Percentiles rank a stretch among this genome's conserved stretches.
These are phyloP conservation scores for Oryza officinalis DNA, from an alignment of 176 grass and related monocot genomes.

Conservation along the genomic window DNA sequence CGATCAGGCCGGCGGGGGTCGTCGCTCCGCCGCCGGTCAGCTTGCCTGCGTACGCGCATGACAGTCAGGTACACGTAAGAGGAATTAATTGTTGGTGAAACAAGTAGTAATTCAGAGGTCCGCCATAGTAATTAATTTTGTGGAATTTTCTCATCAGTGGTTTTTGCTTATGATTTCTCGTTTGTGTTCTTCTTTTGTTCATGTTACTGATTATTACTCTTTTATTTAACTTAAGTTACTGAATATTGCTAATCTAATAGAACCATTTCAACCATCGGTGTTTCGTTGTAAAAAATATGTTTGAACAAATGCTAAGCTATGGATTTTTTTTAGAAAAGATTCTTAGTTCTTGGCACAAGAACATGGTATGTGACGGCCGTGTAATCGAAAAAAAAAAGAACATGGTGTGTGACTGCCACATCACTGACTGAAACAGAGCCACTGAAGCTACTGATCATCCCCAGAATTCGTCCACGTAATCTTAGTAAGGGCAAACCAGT, in stretches of 20 bases:
- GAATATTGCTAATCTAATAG: background rate
- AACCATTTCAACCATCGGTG: background rate
- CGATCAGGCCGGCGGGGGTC: slow-evolving; percentile 58
- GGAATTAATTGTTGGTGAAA: background rate
- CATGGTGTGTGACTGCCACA: background rate
- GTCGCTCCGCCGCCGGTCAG: slow-evolving; percentile 36
- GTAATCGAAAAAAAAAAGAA: too few relatives aligned
- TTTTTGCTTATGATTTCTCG: background rate
- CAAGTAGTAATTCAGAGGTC: background rate
- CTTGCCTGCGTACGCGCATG: slow-evolving; percentile 55
- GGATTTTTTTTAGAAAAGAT: too few relatives aligned
- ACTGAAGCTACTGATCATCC: slow-evolving; percentile 1
- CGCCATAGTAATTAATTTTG: background rate
- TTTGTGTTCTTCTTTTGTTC: background rate
- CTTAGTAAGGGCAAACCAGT: slow-evolving; percentile 1
- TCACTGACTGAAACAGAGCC: background rate
- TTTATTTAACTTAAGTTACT: too few relatives aligned
- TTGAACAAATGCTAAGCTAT: background rate
- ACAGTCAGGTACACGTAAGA: slow-evolving; percentile 8
- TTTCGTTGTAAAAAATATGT: background rate
- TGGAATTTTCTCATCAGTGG: background rate
- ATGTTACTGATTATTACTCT: background rate
- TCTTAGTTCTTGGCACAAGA: slow-evolving; percentile 7
- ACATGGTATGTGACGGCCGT: background rate
- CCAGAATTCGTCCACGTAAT: background rate